Percentiles rank a stretch among this genome's conserved stretches.
phyloP scores from a whole-genome alignment of 1,284 basidiomycete genomes.

The Austropuccinia psidii region DNA sequence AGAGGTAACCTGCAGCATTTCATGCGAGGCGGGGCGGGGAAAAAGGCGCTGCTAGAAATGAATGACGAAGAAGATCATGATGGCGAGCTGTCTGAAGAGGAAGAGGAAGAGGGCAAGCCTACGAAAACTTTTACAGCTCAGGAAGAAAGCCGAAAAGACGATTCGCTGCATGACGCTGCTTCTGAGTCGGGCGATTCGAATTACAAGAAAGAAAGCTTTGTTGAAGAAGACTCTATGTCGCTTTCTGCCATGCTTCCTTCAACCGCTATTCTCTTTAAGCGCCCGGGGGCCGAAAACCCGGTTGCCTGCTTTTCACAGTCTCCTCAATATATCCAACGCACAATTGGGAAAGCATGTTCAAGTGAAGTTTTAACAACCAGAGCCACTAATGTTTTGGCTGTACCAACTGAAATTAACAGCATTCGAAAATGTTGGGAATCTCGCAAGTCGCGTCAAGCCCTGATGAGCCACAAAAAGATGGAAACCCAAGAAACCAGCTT shows the following conservation, averaged over 20 bases:
- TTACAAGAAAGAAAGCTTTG: no score
- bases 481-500: neutral
- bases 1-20: conserved; percentile 3
- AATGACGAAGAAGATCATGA: conserved; percentile 17
- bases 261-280: no score
- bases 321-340: no score
- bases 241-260: no score
- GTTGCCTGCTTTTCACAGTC: no score
- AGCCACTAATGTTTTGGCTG: neutral
- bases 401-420: neutral
- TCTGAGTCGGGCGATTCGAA: no score
- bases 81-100: neutral
- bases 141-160: neutral
- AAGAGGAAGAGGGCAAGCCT: neutral
- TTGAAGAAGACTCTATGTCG: no score
- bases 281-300: no score
- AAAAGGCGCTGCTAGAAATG: neutral
- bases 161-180: no score
- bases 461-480: neutral
- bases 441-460: neutral
- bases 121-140: no score
- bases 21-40: neutral
- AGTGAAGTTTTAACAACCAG: neutral
- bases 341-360: no score
- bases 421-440: conserved; percentile 13